phyloP scores from a whole-genome alignment of 192 early-diverging fungal genomes.

The Entomortierella lignicola region DNA sequence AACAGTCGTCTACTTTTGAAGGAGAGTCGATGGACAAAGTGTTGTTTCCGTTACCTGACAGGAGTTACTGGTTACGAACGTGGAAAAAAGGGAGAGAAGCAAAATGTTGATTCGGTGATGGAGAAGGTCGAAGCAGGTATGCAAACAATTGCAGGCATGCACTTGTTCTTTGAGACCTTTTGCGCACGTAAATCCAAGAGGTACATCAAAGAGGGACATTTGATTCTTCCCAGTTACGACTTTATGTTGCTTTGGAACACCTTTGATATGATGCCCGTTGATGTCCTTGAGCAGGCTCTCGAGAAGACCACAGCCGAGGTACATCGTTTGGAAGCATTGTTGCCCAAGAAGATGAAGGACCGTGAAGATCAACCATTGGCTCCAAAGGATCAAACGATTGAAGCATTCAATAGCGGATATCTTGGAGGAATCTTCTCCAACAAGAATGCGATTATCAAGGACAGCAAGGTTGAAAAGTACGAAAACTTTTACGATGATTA shows the following conservation, averaged over 20 bases:
- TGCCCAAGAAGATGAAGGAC: slow-evolving; percentile 39
- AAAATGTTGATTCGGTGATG: slow-evolving; percentile 71
- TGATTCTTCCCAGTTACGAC: slow-evolving; percentile 84
- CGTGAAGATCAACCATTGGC: slow-evolving; percentile 40
- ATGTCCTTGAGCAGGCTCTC: slow-evolving; percentile 32
- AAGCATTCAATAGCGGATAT: slow-evolving; percentile 54
- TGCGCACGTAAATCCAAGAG: slow-evolving; percentile 86
- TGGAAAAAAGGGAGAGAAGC: slow-evolving; percentile 43
- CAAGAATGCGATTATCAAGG: slow-evolving; percentile 33
- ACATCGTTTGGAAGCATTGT: slow-evolving; percentile 19
- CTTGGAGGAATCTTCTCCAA: slow-evolving; percentile 51
- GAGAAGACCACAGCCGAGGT: slow-evolving; percentile 35
- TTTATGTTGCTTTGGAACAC: slow-evolving; percentile 78
- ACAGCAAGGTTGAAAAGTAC: slow-evolving; percentile 51
- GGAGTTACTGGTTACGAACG: slow-evolving; percentile 68
- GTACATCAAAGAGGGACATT: slow-evolving; percentile 73
- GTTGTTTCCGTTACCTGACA: slow-evolving; percentile 81
- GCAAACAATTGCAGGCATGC: slow-evolving; percentile 88
- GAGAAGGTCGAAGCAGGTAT: slow-evolving; percentile 70
- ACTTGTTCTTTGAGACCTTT: slow-evolving; percentile 87
- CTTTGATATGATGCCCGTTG: slow-evolving; percentile 76
- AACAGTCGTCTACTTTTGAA: slow-evolving; percentile 73
- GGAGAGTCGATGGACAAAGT: slow-evolving; percentile 89
- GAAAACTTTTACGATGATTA: slow-evolving; percentile 82
- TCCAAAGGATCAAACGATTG: slow-evolving; percentile 42